phyloP scores from a whole-genome alignment of 2,329 filamentous ascomycete genomes.

The Blumeriella jaapii region DNA sequence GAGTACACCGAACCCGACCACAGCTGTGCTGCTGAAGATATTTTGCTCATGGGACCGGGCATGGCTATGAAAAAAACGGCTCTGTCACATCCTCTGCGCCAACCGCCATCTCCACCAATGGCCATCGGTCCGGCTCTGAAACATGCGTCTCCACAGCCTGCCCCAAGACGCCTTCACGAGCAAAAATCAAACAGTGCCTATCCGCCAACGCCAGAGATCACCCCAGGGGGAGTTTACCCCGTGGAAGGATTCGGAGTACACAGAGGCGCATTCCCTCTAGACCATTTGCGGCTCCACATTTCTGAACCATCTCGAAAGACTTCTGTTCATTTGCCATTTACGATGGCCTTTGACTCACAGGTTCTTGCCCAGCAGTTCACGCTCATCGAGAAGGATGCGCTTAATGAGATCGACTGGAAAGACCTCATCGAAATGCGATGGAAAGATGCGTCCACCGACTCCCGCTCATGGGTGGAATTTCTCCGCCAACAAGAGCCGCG shows the following conservation, averaged over 20 bases:
- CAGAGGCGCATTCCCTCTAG: constrained; percentile 13
- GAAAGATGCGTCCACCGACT: constrained; percentile 57
- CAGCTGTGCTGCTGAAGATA: constrained; percentile 25
- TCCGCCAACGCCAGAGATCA: constrained; percentile 25
- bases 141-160: constrained; percentile 31
- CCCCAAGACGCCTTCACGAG: constrained; percentile 30
- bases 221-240: constrained; percentile 17
- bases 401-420: constrained; percentile 82
- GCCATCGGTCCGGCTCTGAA: constrained; percentile 37
- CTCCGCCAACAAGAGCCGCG: constrained; percentile 59
- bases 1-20: constrained; percentile 23
- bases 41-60: constrained; percentile 25
- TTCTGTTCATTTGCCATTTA: constrained; percentile 58
- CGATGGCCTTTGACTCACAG: constrained; percentile 70
- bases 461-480: constrained; percentile 73
- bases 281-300: constrained; percentile 21
- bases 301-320: constrained; percentile 23
- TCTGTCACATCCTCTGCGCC: constrained; percentile 18
- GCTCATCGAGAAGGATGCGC: constrained; percentile 72
- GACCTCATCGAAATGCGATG: constrained; percentile 75
- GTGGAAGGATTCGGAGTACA: constrained; percentile 10
- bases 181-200: constrained; percentile 13
- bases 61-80: constrained; percentile 19
- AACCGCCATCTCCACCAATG: constrained; percentile 35
- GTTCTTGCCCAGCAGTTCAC: constrained; percentile 74